Conservation (phyloP, 2,329 filamentous ascomycete genomes). For the Furcasterigmium sp. region DNA sequence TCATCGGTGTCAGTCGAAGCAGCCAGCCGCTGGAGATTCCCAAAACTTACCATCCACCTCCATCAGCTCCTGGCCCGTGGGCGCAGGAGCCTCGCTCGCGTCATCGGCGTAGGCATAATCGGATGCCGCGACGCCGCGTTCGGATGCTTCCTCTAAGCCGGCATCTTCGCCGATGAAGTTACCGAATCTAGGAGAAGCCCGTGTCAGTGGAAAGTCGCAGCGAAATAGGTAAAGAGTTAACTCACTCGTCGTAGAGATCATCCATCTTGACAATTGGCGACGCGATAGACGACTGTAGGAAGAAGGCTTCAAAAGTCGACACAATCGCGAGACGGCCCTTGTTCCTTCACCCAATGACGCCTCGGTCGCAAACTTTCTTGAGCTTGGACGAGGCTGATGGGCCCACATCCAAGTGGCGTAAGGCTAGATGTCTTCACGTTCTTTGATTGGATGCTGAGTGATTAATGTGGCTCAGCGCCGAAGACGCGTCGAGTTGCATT, state of each 20-base stretch:
- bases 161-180: slow-evolving; percentile 95
- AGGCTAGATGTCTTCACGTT: slow-evolving; percentile 3
- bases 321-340: slow-evolving; percentile 2
- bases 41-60: slow-evolving; percentile 70
- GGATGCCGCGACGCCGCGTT: slow-evolving; percentile 66
- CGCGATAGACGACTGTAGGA: slow-evolving; percentile 1
- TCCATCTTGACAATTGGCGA: slow-evolving; percentile 57
- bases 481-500: background rate
- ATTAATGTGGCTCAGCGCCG: background rate
- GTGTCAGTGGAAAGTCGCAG: background rate
- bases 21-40: background rate
- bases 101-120: slow-evolving; percentile 82
- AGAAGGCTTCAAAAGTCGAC: slow-evolving; percentile 3
- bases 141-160: slow-evolving; percentile 79
- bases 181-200: slow-evolving; percentile 64
- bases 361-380: slow-evolving; percentile 12
- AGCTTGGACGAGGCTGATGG: slow-evolving; percentile 7
- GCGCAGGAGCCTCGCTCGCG: slow-evolving; percentile 56
- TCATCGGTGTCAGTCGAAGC: slow-evolving; percentile 1
- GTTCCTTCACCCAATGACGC: slow-evolving; percentile 7
- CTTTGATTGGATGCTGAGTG: background rate
- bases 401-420: slow-evolving; percentile 5
- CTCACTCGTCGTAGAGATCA: slow-evolving; percentile 93
- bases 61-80: slow-evolving; percentile 80
- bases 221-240: background rate